Evolutionary conservation across 1,284 basidiomycete genomes (phyloP), one percentile per base, ranked within the genome.

Genomic region (Ceratobasidium sp.): DNA sequence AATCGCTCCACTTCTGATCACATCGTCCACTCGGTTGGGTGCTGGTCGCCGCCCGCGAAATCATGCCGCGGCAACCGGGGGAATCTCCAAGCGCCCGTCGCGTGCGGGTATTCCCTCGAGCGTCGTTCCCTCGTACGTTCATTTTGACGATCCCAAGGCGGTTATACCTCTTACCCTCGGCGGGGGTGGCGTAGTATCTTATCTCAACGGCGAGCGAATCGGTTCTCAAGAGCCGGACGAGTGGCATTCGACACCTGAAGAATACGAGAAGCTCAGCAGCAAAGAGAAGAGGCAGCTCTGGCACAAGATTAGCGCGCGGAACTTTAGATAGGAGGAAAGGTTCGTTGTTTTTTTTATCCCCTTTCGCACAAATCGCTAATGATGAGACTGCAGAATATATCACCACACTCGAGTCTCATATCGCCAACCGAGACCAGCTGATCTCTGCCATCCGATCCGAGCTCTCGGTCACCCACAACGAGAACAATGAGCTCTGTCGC

Each of bases 281-380:
- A 99, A 98, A 86, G 97, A 99, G 86, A 99, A 99, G 86, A 88
- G 97, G 20, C 97, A 99, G 85, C 88, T 99, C 54, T 87, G 97
- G 78, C 99, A 99, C 88, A 99, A 99, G 91, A 97, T 99, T 80
- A 94, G 93, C 81, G 97, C 97, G 0, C 88, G 97, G 78, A 98
- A 97, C 84, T 98, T 99, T 87, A 89, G 97, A 42, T 48, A 88
- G 97, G 62, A 89, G 96, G 85, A 98, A 99, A 88, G 94, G 94
- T 93, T 67, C 79, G 87, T 85, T 15, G 42, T 46, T 46, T 33
- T 38, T 38, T 70, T 46, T 42, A 46, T 75, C 17, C 77, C 65
- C 15, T 40, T 50, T 64, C 46, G 50, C 50, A 44, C 28, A 42
- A n/a, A 10, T n/a, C 59, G n/a, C n/a, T n/a, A n/a, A n/a, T n/a